Evolutionary conservation across 139 green algal genomes (phyloP).

Genomic region (Chlamydomonas asymmetrica): DNA sequence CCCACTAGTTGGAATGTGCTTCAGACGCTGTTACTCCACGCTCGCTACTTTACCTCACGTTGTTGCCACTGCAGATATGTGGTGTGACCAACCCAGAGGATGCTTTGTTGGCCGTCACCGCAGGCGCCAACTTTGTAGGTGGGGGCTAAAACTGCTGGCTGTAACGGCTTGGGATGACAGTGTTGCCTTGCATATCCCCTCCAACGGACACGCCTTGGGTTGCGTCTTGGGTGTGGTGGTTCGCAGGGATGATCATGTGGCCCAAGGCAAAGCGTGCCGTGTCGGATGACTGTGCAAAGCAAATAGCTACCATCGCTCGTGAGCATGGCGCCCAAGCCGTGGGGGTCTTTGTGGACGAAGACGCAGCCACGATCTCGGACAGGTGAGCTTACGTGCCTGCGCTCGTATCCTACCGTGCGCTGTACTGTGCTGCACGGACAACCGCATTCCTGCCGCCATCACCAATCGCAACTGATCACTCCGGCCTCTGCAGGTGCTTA

Average conservation of each 20-base stretch:
- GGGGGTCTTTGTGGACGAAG: constrained; percentile 88
- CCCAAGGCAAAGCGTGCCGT: constrained; percentile 78
- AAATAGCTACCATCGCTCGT: constrained; percentile 61
- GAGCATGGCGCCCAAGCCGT: constrained; percentile 59
- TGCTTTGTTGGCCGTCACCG: constrained; percentile 56
- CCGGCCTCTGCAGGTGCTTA: constrained; percentile 36
- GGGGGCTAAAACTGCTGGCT: too few relatives aligned
- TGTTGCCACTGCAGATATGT: constrained; percentile 85
- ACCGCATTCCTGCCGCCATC: too few relatives aligned
- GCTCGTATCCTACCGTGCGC: too few relatives aligned
- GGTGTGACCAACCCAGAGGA: constrained; percentile 73
- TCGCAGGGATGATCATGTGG: constrained; percentile 87
- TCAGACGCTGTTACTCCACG: too few relatives aligned
- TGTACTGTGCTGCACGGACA: not conserved
- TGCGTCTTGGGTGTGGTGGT: not conserved
- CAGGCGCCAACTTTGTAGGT: constrained; percentile 64
- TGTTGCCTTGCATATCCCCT: too few relatives aligned
- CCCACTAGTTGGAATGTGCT: too few relatives aligned
- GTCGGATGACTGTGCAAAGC: constrained; percentile 40
- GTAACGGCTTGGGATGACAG: too few relatives aligned
- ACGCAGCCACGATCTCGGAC: constrained; percentile 62
- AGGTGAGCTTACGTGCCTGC: constrained; percentile 14
- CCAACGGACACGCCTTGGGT: too few relatives aligned
- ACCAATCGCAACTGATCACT: too few relatives aligned
- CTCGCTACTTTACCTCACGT: too few relatives aligned